Percentiles rank a stretch among this genome's conserved stretches.
Conservation (phyloP, 805 yeast species). For the Tetrapisispora fleetii region DNA sequence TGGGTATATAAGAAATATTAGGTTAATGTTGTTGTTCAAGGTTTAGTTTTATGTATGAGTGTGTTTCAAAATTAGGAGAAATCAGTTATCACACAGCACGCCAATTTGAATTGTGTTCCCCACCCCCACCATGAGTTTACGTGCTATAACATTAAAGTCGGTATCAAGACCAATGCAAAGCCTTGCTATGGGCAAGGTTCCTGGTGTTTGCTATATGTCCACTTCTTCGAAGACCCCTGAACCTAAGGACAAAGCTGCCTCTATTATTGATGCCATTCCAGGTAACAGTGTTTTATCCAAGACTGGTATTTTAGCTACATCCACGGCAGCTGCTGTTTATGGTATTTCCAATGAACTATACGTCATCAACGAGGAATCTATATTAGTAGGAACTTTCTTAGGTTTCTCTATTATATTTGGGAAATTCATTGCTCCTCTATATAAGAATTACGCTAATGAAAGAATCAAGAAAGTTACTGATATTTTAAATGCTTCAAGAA, state of each 20-base stretch:
- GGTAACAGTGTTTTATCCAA: slow-evolving; percentile 81
- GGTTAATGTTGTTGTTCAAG: too few species aligned
- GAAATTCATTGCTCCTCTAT: slow-evolving; percentile 87
- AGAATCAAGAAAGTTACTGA: slow-evolving; percentile 73
- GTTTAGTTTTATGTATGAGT: too few species aligned
- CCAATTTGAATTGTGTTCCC: background rate
- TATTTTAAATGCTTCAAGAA: slow-evolving; percentile 78
- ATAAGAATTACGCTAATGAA: slow-evolving; percentile 87
- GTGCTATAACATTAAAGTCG: slow-evolving; percentile 21
- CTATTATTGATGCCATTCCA: slow-evolving; percentile 87
- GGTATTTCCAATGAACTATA: slow-evolving; percentile 90
- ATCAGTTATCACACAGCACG: background rate
- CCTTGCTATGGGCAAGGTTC: slow-evolving; percentile 20
- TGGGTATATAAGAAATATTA: too few species aligned
- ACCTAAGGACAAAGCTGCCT: slow-evolving; percentile 83
- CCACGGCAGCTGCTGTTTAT: slow-evolving; percentile 88
- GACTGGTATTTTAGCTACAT: slow-evolving; percentile 91
- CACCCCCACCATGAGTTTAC: slow-evolving; percentile 19
- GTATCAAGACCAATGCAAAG: slow-evolving; percentile 17
- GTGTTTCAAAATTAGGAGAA: too few species aligned
- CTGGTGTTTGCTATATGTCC: slow-evolving; percentile 59
- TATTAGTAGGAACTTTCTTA: slow-evolving; percentile 69
- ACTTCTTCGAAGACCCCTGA: slow-evolving; percentile 38
- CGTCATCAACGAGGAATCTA: slow-evolving; percentile 89
- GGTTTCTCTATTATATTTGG: slow-evolving; percentile 68